Conservation (phyloP, 139 green algal genomes). For the Micractinium conductrix region DNA sequence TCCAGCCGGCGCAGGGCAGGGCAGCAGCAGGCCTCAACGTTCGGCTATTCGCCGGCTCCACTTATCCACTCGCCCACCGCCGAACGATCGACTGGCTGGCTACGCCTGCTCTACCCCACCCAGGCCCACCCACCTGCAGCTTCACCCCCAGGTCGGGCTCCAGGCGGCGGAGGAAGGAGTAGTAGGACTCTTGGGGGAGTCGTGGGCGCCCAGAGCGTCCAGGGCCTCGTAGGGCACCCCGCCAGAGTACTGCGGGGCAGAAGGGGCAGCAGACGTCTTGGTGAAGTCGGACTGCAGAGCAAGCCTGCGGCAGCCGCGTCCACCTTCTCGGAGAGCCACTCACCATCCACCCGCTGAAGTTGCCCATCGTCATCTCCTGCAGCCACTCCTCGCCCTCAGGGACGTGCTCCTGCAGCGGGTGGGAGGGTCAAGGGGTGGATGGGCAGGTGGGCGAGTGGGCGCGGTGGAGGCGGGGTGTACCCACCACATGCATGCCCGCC, state of each 20-base stretch:
- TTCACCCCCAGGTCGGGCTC: not conserved
- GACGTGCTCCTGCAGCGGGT: not conserved
- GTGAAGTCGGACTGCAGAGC: not conserved
- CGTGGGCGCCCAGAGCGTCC: not conserved
- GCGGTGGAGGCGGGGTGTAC: not conserved
- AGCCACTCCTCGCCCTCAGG: slow-evolving; percentile 31
- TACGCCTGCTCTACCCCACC: too few species aligned
- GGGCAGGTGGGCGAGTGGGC: too few species aligned
- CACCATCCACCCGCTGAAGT: slow-evolving; percentile 11
- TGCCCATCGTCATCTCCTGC: slow-evolving; percentile 11
- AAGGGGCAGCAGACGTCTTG: too few species aligned
- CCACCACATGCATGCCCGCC: not conserved
- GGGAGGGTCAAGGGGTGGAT: not conserved
- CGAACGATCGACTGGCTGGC: too few species aligned
- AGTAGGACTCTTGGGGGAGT: not conserved
- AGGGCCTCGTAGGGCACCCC: slow-evolving; percentile 17
- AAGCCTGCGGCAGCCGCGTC: too few species aligned
- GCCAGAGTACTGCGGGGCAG: not conserved
- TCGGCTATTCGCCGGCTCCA: not conserved
- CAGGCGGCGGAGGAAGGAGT: slow-evolving; percentile 19
- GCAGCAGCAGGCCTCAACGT: too few species aligned
- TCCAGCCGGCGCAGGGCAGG: too few species aligned
- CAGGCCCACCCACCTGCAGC: not conserved
- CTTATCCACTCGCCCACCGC: not conserved
- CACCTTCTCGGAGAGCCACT: too few species aligned